These are phyloP conservation scores for Talaromyces funiculosus DNA, from an alignment of 2,329 filamentous ascomycete genomes.

Conservation along the genomic window DNA sequence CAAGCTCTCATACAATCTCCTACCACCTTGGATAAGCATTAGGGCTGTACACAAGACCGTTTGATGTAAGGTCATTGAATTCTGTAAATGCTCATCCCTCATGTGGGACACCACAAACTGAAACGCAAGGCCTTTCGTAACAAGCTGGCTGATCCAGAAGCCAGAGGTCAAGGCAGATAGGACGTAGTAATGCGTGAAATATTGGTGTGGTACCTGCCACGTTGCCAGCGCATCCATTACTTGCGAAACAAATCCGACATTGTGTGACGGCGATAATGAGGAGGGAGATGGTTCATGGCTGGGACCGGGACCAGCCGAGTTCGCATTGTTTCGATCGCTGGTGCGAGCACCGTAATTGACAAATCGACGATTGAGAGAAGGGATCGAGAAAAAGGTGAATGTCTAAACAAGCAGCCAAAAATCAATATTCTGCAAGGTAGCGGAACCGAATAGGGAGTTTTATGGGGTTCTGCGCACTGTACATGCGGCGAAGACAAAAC, in stretches of 20 bases:
- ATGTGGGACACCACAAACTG: slow-evolving; percentile 42
- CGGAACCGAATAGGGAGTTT: neutral
- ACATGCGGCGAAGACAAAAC: slow-evolving; percentile 34
- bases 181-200: slow-evolving; percentile 85
- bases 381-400: slow-evolving; percentile 47
- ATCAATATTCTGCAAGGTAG: neutral
- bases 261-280: slow-evolving; percentile 2
- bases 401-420: slow-evolving; percentile 30
- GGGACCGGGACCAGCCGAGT: neutral
- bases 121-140: slow-evolving; percentile 51
- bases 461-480: slow-evolving; percentile 26
- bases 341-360: slow-evolving; percentile 56
- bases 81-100: slow-evolving; percentile 27
- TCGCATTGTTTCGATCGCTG: slow-evolving; percentile 18
- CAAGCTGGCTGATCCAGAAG: slow-evolving; percentile 67
- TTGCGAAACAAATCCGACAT: slow-evolving; percentile 13
- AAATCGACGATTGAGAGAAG: slow-evolving; percentile 51
- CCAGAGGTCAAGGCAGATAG: slow-evolving; percentile 62
- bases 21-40: slow-evolving; percentile 67
- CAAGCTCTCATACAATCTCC: slow-evolving; percentile 72
- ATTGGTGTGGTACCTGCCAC: slow-evolving; percentile 72
- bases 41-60: slow-evolving; percentile 63
- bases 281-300: neutral
- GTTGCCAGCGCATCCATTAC: slow-evolving; percentile 49
- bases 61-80: slow-evolving; percentile 57